Base-by-base conservation (phyloP, 345 rosid species). In the Anastatica hierochuntica region DNA sequence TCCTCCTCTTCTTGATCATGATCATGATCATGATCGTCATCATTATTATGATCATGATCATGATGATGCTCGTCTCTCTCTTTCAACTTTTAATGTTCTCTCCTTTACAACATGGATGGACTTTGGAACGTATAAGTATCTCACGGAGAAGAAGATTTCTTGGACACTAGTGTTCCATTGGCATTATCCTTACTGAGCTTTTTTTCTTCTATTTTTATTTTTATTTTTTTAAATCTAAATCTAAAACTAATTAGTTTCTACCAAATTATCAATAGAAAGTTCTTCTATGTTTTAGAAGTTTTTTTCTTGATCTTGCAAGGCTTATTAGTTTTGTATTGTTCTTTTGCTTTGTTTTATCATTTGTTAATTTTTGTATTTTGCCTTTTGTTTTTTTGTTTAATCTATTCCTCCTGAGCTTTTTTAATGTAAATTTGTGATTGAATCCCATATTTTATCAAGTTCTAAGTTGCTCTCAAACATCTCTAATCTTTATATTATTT, bases 271-370 rank as follows among this genome's bases (percentile, higher is more conserved):
- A 17, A 27, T 8, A 35, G 33, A 43, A 52, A 53, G 0, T 8
- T 18, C 13, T 48, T 58, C 5, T 35, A 33, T 16, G 6, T 3
- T 49, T 36, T 59, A 44, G 18, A 10, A 4, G 48, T 9, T 53
- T 68, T 77, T 78, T 78, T 76, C 85, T 82, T 82, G 83, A 82
- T 53, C 85, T 82, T 82, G 83, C 89, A 82, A 82, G 89, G 7
- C 81, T 75, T 21, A 10, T 38, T 19, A 1, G 4, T 2, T 10
- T 18, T 47, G 18, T 60, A 14, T 15, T 20, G 2, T 40, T 53
- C 11, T 2, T 62, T 53, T 44, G 17, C 2, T 0, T 47, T 14
- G 12, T 12, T 1, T 5, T 0, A 43, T 26, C 13, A 17, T 4
- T 0, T 14, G 19, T 21, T 56, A 4, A 0, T 53, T 20, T 64